These are phyloP conservation scores for Aspergillus cavernicola DNA, from an alignment of 495 filamentous ascomycete genomes.

Conservation along the genomic window DNA sequence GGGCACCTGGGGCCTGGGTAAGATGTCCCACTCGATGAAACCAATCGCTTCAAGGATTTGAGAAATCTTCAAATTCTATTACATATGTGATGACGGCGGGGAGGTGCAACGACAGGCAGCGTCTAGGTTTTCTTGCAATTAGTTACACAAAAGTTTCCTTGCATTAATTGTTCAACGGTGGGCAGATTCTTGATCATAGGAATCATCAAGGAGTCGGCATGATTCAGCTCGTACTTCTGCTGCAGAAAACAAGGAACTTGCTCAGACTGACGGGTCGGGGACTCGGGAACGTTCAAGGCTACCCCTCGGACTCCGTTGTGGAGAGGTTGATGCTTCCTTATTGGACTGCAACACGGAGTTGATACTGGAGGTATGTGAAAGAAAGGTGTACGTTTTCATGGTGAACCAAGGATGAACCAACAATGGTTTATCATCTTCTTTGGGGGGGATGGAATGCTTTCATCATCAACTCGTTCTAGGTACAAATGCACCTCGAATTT, in stretches of 20 bases:
- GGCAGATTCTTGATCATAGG: no score
- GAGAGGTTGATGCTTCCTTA: background rate
- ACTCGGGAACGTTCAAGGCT: background rate
- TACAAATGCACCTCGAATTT: no score
- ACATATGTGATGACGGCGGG: no score
- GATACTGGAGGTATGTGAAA: background rate
- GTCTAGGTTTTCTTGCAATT: no score
- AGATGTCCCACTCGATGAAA: constrained; percentile 1
- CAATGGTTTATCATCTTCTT: no score
- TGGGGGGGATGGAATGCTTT: no score
- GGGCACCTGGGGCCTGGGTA: no score
- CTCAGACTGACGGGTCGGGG: background rate
- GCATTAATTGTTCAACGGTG: no score
- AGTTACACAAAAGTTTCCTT: no score
- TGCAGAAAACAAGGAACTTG: background rate
- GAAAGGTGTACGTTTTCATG: no score
- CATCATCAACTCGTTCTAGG: no score
- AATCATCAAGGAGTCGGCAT: background rate
- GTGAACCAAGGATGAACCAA: background rate
- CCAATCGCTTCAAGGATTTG: background rate
- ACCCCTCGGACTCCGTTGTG: constrained; percentile 4
- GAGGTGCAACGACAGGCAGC: no score
- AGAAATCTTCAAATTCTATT: background rate
- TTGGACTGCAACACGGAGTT: background rate
- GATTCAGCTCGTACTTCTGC: background rate